Evolutionary conservation across 2,329 filamentous ascomycete genomes (phyloP), one percentile per base, ranked within the genome.

Genomic region (Cordyceps farinosa): DNA sequence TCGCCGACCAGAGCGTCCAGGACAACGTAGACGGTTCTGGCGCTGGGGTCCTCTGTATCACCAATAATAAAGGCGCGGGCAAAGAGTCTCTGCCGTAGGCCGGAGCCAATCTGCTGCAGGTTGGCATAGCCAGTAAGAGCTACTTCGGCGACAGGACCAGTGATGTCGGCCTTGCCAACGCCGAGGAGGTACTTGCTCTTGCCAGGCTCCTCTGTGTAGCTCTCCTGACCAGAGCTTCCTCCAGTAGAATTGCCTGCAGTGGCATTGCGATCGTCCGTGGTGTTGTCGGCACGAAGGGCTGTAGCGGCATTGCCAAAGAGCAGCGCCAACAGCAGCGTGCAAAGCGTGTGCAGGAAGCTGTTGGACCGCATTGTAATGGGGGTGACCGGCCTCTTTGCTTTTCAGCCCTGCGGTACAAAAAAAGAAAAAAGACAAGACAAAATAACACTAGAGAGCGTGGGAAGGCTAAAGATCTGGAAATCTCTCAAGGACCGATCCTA

Each of bases 111-210:
- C 77, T 98, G 94, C 50, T 85, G 84, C n/a, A 88, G 80, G 74
- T 93, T 90, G 36, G 93, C 94, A 79, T 97, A 97, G 66, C 93
- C 93, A 82, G 94, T 95, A 72, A 97, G 83, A 70, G 92, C 92
- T 71, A 97, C 84, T 75, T 97, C 92, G n/a, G 95, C 92, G 11
- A 95, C 91, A 0, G 92, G 92, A 2, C 90, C 83, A 0, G 84
- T 86, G 67, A 86, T 84, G 67, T 86, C 83, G 3, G 80, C 82
- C 71, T 84, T 85, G 50, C 83, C 83, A 1, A 83, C 82, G 22
- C 83, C 83, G 52, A 85, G 70, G 36, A 85, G 76, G 65, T 84
- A 85, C 61, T 70, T 72, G 62, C 74, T 70, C 34, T 72, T 48
- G 44, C 44, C 44, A 5, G 13, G 32, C n/a, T 22, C n/a, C n/a